phyloP scores from a whole-genome alignment of 2,329 filamentous ascomycete species.

The Botrytis hyacinthi region DNA sequence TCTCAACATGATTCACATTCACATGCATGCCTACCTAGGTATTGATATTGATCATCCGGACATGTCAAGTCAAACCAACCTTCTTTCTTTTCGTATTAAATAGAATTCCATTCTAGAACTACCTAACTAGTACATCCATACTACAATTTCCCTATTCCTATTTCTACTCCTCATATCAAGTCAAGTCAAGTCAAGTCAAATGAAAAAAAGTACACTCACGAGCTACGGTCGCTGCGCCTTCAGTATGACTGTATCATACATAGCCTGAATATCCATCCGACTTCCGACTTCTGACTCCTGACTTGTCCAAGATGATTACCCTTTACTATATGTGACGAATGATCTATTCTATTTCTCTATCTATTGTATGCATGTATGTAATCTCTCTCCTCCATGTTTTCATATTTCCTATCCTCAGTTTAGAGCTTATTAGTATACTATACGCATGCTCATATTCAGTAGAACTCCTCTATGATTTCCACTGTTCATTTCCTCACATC shows the following conservation, averaged over 20 bases:
- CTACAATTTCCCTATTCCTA: background rate
- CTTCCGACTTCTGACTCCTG: background rate
- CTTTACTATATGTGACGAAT: background rate
- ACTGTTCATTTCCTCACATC: background rate
- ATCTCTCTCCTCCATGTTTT: background rate
- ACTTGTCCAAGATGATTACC: background rate
- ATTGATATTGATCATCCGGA: background rate
- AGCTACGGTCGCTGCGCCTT: background rate
- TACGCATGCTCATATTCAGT: background rate
- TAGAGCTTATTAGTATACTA: background rate
- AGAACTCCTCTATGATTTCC: background rate
- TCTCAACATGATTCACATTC: too few species aligned
- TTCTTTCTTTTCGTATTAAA: background rate
- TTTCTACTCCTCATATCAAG: too few species aligned
- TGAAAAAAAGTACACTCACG: background rate
- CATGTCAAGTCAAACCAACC: background rate
- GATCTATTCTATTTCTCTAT: background rate
- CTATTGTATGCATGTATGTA: background rate
- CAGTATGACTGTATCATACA: background rate
- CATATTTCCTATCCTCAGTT: background rate
- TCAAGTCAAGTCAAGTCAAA: background rate
- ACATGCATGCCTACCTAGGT: too few species aligned
- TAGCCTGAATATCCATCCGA: background rate
- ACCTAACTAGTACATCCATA: background rate
- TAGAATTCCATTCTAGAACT: too few species aligned